These are phyloP conservation scores for Fraxinus nigra DNA, from an alignment of 305 asterid genomes.

Conservation along the genomic window DNA sequence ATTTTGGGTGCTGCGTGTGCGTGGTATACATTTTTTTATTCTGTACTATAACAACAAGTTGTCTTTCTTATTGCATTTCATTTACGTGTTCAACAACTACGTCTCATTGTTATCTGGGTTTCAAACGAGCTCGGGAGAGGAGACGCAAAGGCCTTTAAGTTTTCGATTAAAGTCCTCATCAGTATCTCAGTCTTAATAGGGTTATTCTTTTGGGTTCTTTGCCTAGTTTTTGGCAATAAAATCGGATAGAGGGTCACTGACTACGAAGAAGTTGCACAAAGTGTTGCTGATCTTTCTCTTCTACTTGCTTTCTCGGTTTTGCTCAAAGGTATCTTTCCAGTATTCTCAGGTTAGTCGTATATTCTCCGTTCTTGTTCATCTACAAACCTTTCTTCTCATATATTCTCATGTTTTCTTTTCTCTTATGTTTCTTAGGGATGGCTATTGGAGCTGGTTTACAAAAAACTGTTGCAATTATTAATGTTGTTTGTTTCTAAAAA, in stretches of 20 bases:
- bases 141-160: conserved; percentile 36
- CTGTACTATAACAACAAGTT: background rate
- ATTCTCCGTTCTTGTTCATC: background rate
- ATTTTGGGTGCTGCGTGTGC: conserved; percentile 38
- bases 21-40: conserved; percentile 15
- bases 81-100: background rate
- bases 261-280: conserved; percentile 30
- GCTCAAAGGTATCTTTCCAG: conserved; percentile 55
- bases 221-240: conserved; percentile 43
- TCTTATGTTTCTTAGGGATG: conserved; percentile 41
- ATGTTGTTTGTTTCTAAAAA: conserved; percentile 61
- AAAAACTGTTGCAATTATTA: conserved; percentile 58
- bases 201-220: conserved; percentile 37
- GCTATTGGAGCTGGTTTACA: conserved; percentile 92
- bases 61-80: background rate
- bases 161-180: conserved; percentile 38
- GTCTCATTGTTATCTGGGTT: background rate
- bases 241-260: conserved; percentile 37
- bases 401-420: background rate
- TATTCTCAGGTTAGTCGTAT: conserved; percentile 44
- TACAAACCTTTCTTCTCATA: too few species aligned
- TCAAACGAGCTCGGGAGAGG: conserved; percentile 49
- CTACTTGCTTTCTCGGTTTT: conserved; percentile 50
- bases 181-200: conserved; percentile 42
- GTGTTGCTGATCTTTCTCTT: conserved; percentile 46